Base-by-base conservation (phyloP, 352 stramenopile species). In the Albugo candida region DNA sequence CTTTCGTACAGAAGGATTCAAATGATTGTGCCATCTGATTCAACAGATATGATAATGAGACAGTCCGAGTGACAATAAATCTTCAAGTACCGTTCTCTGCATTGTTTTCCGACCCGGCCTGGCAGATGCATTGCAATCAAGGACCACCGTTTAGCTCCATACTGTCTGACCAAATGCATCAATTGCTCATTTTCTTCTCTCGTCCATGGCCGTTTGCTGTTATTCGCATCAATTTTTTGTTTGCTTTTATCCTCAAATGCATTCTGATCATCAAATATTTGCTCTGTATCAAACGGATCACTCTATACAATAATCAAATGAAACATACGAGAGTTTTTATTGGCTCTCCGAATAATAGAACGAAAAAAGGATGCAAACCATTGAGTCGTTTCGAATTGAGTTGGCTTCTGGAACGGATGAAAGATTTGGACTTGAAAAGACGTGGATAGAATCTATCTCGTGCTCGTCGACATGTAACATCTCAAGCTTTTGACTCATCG, bases 141-240 rank as follows among this genome's bases (percentile, higher is more conserved):
- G 31, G 81, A 88, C 82, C 82, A 94, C 40, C 80, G 63, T 55
- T 93, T 93, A 21, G 76, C 68, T 4, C 82, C 82, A 53, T 92
- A 92, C 55, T 92, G 75, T 53, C 84, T 83, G 41, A 94, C 82
- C 16, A 93, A 56, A 48, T 91, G 70, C 58, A 85, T 76, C 13
- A 94, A 64, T 50, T 91, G 83, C 19, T 83, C 75, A 44, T 94
- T 91, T 64, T 94, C 81, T 58, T 92, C 78, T 14, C 75, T 61
- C 5, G 78, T 87, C 78, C 78, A 92, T 1, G 75, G 73, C 1
- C 76, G 75, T 41, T 92, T 92, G 58, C 78, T 87, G 58, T 84
- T 31, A 31, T 31, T 92, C 5, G 74, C 75, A 47, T 92, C 76
- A 13, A 65, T 65, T 52, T 83, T 83, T 27, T 65, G 63, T 5